Conservation (phyloP, 495 filamentous ascomycete genomes). For the Penicillium verhagenii region DNA sequence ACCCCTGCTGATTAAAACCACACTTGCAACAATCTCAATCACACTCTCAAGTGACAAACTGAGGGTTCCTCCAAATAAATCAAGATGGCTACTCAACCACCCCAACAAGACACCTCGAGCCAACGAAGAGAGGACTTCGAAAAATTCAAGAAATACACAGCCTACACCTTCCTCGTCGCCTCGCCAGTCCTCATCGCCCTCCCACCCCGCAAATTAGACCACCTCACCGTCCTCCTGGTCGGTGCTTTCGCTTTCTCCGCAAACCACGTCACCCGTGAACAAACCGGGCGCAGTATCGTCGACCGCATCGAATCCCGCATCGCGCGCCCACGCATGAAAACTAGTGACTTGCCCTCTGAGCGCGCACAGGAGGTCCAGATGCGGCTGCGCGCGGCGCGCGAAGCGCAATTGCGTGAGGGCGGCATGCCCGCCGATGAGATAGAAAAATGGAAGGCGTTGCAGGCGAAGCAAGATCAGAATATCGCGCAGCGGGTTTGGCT, state of each 20-base stretch:
- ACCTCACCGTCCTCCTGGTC: constrained; percentile 57
- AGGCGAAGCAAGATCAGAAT: constrained; percentile 32
- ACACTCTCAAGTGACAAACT: background rate
- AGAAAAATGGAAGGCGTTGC: constrained; percentile 42
- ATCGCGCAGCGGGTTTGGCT: constrained; percentile 61
- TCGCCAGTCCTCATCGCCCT: constrained; percentile 70
- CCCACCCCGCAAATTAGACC: constrained; percentile 76
- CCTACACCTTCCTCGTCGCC: constrained; percentile 62
- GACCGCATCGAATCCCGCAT: constrained; percentile 43
- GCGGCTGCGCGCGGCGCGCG: constrained; percentile 36
- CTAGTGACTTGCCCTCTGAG: constrained; percentile 54
- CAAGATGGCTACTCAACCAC: constrained; percentile 16
- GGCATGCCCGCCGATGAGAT: constrained; percentile 34
- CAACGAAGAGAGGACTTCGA: constrained; percentile 45
- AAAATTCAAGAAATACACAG: constrained; percentile 57
- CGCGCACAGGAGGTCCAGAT: constrained; percentile 53
- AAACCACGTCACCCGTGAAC: constrained; percentile 57
- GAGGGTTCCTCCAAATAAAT: background rate
- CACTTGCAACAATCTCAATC: background rate
- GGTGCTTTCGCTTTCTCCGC: constrained; percentile 60
- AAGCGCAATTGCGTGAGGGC: constrained; percentile 25
- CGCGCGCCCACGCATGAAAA: constrained; percentile 13
- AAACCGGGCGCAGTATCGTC: constrained; percentile 54
- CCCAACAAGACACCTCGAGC: constrained; percentile 5
- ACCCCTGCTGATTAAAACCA: background rate